Evolutionary conservation across 257 asterid genomes (phyloP).

Genomic region (Nicotiana tabacum): DNA sequence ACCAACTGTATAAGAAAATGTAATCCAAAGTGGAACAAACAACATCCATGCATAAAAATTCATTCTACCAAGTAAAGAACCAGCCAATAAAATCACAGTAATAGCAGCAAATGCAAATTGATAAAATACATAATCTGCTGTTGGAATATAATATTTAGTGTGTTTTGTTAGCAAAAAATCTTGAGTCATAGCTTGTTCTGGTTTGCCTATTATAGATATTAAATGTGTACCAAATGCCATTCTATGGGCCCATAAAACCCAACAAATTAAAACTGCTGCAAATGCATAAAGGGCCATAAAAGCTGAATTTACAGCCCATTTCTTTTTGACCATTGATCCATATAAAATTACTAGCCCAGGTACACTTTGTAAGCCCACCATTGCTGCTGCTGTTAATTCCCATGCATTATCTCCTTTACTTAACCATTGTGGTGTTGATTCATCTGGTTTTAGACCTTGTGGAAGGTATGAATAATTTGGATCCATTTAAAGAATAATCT

Average conservation of each 20-base stretch:
- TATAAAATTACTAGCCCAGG: constrained; percentile 65
- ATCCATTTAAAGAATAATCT: constrained; percentile 3
- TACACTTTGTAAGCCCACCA: constrained; percentile 76
- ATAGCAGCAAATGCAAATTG: constrained; percentile 75
- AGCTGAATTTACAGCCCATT: constrained; percentile 74
- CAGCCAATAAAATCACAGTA: constrained; percentile 56
- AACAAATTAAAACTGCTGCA: constrained; percentile 56
- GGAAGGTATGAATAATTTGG: constrained; percentile 21
- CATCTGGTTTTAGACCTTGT: constrained; percentile 16
- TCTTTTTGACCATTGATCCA: constrained; percentile 73
- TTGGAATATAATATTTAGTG: constrained; percentile 23
- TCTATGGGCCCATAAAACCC: constrained; percentile 59
- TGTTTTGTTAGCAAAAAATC: constrained; percentile 8
- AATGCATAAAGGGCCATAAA: constrained; percentile 78
- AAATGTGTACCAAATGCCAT: constrained; percentile 48
- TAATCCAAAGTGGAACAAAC: constrained; percentile 66
- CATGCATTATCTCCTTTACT: constrained; percentile 61
- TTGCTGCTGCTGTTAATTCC: constrained; percentile 53
- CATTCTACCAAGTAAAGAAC: constrained; percentile 67
- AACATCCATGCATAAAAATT: constrained; percentile 69
- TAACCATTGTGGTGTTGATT: constrained; percentile 40
- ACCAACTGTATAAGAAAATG: constrained; percentile 53
- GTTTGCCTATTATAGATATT: constrained; percentile 33
- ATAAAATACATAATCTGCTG: constrained; percentile 44
- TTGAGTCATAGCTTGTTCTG: constrained; percentile 22